A percentile compares a stretch with the other conserved stretches of the same genome.
phyloP scores from a whole-genome alignment of 208 protist species.

The Leishmania guyanensis region DNA sequence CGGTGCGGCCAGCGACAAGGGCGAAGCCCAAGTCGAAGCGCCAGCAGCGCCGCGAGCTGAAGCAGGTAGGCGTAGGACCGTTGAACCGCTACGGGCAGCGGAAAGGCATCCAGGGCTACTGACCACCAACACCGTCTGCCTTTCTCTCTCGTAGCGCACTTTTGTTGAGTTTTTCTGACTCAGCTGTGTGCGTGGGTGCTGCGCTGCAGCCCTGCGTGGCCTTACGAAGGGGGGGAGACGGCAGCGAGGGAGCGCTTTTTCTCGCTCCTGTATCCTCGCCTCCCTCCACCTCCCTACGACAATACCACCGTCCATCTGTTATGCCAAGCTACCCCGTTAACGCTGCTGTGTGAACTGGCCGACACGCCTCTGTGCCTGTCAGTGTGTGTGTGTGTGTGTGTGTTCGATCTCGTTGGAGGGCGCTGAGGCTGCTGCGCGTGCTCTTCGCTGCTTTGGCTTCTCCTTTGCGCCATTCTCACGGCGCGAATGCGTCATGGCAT shows the following conservation, averaged over 20 bases:
- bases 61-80: conserved; percentile 50
- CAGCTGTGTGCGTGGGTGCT: too few species aligned
- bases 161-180: too few species aligned
- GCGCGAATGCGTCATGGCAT: background rate
- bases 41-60: conserved; percentile 68
- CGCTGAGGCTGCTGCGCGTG: background rate
- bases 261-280: background rate
- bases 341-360: background rate
- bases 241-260: background rate
- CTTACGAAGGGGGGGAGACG: background rate
- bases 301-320: background rate
- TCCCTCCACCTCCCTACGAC: background rate
- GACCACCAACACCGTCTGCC: too few species aligned
- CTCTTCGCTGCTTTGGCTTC: background rate
- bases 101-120: conserved; percentile 12
- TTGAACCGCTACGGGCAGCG: conserved; percentile 66
- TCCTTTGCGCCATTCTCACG: background rate
- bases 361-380: background rate
- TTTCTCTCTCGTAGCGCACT: too few species aligned
- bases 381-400: background rate
- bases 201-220: too few species aligned
- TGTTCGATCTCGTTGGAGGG: background rate
- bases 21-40: conserved; percentile 65
- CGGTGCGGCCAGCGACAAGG: conserved; percentile 36
- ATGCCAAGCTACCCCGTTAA: background rate